Evolutionary conservation across 768 basidiomycete genomes (phyloP).

Genomic region (Tylopilus intermedius): DNA sequence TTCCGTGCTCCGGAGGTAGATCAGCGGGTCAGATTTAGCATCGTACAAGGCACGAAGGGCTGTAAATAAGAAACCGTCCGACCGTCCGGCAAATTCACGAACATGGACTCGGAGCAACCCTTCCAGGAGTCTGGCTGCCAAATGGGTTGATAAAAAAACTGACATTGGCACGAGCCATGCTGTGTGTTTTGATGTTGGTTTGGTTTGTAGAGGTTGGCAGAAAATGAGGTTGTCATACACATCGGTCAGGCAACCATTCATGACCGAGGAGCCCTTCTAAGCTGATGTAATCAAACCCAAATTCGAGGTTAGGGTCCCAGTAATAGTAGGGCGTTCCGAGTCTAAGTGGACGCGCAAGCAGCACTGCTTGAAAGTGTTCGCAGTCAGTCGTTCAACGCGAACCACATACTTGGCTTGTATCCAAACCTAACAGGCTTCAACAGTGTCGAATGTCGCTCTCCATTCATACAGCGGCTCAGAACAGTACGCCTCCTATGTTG

Average conservation of each 20-base stretch:
- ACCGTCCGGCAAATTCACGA: background rate
- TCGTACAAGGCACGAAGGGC: background rate
- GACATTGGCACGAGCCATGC: background rate
- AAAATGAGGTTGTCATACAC: background rate
- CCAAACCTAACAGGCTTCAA: too few relatives aligned
- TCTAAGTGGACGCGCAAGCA: constrained; percentile 8
- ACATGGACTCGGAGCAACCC: too few relatives aligned
- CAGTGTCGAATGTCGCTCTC: constrained; percentile 36
- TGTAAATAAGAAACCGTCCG: background rate
- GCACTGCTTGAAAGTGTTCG: too few relatives aligned
- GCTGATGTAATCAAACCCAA: constrained; percentile 15
- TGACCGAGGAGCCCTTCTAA: too few relatives aligned
- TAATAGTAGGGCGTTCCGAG: background rate
- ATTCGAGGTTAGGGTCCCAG: constrained; percentile 22
- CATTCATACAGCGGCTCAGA: constrained; percentile 66
- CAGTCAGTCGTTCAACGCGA: background rate
- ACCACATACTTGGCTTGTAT: background rate
- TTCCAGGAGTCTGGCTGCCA: too few relatives aligned
- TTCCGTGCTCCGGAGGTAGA: constrained; percentile 2
- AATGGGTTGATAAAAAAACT: background rate
- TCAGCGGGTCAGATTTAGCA: background rate
- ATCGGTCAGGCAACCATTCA: too few relatives aligned
- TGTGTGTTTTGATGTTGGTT: background rate
- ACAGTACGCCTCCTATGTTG: constrained; percentile 36
- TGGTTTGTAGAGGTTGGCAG: background rate